A percentile compares a stretch with the other conserved stretches of the same genome.
phyloP scores from a whole-genome alignment of 2,329 filamentous ascomycete genomes.

The Penicillium brasilianum region DNA sequence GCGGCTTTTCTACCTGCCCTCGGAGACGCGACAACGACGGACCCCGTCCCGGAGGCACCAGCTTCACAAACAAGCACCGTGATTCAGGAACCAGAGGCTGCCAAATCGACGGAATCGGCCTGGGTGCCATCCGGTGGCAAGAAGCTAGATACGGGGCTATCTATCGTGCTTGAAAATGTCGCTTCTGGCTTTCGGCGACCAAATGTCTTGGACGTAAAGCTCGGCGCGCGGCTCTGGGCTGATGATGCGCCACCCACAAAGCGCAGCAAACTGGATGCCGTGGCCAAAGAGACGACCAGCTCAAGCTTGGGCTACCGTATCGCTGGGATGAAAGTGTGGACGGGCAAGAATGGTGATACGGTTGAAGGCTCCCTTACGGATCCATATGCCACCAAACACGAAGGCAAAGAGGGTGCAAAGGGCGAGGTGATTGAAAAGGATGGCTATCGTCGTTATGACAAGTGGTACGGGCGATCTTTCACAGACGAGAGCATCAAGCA shows the following conservation, averaged over 20 bases:
- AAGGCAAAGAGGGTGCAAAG: slow-evolving; percentile 54
- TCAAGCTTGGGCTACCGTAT: slow-evolving; percentile 66
- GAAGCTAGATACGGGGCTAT: slow-evolving; percentile 75
- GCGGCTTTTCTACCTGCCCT: slow-evolving; percentile 36
- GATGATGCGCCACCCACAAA: slow-evolving; percentile 67
- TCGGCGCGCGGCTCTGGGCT: slow-evolving; percentile 85
- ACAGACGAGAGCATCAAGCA: slow-evolving; percentile 59
- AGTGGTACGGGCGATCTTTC: slow-evolving; percentile 68
- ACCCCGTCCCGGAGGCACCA: slow-evolving; percentile 22
- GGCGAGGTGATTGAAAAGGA: slow-evolving; percentile 53
- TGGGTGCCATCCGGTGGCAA: slow-evolving; percentile 60
- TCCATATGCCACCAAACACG: slow-evolving; percentile 46
- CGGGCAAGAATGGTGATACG: slow-evolving; percentile 40
- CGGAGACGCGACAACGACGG: slow-evolving; percentile 20
- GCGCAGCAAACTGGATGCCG: slow-evolving; percentile 62
- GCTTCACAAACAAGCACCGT: slow-evolving; percentile 33
- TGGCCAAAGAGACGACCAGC: slow-evolving; percentile 64
- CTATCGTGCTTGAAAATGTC: slow-evolving; percentile 84
- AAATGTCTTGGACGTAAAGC: slow-evolving; percentile 92
- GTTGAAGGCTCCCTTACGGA: slow-evolving; percentile 41
- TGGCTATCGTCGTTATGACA: slow-evolving; percentile 66
- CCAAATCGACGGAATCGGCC: slow-evolving; percentile 30
- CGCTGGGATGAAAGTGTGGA: slow-evolving; percentile 68
- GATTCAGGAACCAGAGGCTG: slow-evolving; percentile 31
- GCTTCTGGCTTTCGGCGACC: slow-evolving; percentile 79